Conservation (phyloP, 352 stramenopile genomes). For the Elongisporangium prolatum region DNA sequence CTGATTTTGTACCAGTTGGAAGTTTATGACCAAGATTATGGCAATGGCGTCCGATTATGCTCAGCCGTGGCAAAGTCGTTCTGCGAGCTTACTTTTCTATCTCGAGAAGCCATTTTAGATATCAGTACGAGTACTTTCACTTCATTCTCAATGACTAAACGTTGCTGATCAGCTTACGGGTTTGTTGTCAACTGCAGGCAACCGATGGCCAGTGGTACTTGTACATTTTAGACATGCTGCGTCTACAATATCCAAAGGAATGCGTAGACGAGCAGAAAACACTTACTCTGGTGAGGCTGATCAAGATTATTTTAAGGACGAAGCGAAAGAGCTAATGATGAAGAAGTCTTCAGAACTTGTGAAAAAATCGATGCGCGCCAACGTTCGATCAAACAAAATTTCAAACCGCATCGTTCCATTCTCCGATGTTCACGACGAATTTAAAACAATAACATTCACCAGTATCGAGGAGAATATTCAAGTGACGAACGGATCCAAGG, state of each 20-base stretch:
- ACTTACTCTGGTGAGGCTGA: constrained; percentile 6
- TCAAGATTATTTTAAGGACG: constrained; percentile 13
- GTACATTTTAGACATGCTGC: constrained; percentile 56
- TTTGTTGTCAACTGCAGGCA: constrained; percentile 22
- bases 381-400: not conserved
- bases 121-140: constrained; percentile 41
- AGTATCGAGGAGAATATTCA: too few species aligned
- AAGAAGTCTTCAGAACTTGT: constrained; percentile 27
- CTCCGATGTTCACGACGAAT: too few species aligned
- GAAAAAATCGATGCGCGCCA: constrained; percentile 13
- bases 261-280: constrained; percentile 28
- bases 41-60: constrained; percentile 81
- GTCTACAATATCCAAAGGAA: constrained; percentile 29
- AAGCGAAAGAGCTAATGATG: constrained; percentile 22
- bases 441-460: too few species aligned
- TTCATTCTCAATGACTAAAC: too few species aligned
- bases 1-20: constrained; percentile 51
- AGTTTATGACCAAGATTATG: constrained; percentile 73
- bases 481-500: too few species aligned
- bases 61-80: constrained; percentile 76
- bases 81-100: constrained; percentile 78
- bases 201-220: constrained; percentile 68
- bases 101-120: constrained; percentile 60
- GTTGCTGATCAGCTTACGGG: too few species aligned
- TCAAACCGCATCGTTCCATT: constrained; percentile 17